Evolutionary conservation across 768 basidiomycete species (phyloP), one percentile per base, ranked within the genome.

Genomic region (Tulasnella sp.): DNA sequence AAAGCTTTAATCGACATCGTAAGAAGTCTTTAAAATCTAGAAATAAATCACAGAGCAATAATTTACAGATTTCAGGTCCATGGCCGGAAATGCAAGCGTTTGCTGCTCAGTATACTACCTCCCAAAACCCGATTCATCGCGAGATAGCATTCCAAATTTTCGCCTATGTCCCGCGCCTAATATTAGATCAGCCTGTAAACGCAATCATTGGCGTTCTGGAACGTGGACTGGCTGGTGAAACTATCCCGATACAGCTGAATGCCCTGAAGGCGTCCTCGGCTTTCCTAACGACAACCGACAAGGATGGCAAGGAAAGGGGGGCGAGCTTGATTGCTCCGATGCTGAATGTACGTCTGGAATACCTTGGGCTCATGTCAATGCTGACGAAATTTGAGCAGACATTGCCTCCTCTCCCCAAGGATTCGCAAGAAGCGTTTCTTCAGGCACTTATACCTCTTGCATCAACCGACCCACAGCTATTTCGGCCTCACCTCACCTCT

Each of bases 61-160:
- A 58, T 54, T 24, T 78, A 5, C 72, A 31, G 18, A 28, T 54
- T 41, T 16, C 42, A 80, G 79, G 93, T 12, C 94, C 93, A 2
- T 96, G 94, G 94, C 93, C 94, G 83, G 92, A 92, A 2, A 87
- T 95, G 1, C 94, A 95, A 83, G 90, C 90, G 0, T 92, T 92
- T 78, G 88, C 89, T 0, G 95, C 95, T 83, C 88, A 86, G 82
- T 46, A 78, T 72, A 80, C 83, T 31, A 72, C 76, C 31, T 78
- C 81, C 14, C 28, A 76, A 14, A 75, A 82, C 37, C 69, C 80
- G 24, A 79, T 73, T 12, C 82, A 81, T n/a, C 82, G 91, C 37
- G 91, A 93, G 83, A 90, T 88, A 82, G 93, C 94, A 1, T 95
- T 89, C 84, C 86, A 91, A 46, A 89, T 95, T 0, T 93, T 94